Evolutionary conservation across 345 rosid genomes (phyloP).

Genomic region (Geranium rotundifolium): DNA sequence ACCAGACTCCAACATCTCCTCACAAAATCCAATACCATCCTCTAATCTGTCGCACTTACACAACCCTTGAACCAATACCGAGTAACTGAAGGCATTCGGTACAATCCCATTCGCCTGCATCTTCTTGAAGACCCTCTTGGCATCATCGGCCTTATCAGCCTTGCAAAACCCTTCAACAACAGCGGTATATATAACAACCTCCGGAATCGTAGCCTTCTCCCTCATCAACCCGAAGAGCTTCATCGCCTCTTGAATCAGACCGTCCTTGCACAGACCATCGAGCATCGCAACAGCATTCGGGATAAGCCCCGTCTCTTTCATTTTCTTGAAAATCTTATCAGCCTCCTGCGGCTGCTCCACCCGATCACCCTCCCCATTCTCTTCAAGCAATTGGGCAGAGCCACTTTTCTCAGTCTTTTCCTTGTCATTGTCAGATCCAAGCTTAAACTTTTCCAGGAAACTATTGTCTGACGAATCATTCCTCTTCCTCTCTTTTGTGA

Average conservation of each 20-base stretch:
- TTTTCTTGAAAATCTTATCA: slow-evolving; percentile 58
- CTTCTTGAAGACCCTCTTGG: slow-evolving; percentile 73
- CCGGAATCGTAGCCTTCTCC: slow-evolving; percentile 81
- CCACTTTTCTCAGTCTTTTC: slow-evolving; percentile 8
- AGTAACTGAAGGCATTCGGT: slow-evolving; percentile 66
- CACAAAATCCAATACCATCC: slow-evolving; percentile 47
- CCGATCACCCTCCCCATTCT: slow-evolving; percentile 12
- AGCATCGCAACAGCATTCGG: slow-evolving; percentile 94
- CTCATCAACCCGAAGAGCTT: slow-evolving; percentile 75
- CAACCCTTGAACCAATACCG: slow-evolving; percentile 57
- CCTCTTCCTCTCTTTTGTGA: slow-evolving; percentile 11
- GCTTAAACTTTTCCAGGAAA: slow-evolving; percentile 60
- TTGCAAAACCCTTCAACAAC: slow-evolving; percentile 85
- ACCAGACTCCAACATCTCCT: slow-evolving; percentile 79
- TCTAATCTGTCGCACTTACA: slow-evolving; percentile 38
- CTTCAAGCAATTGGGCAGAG: slow-evolving; percentile 4
- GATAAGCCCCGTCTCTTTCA: slow-evolving; percentile 87
- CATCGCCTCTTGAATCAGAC: slow-evolving; percentile 84
- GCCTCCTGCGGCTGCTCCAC: slow-evolving; percentile 30
- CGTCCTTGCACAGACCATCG: slow-evolving; percentile 91
- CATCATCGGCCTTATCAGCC: slow-evolving; percentile 68
- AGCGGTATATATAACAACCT: slow-evolving; percentile 82
- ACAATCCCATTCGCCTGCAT: slow-evolving; percentile 56
- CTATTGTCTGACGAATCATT: slow-evolving; percentile 33
- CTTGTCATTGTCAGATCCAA: slow-evolving; percentile 24